These are phyloP conservation scores for Colletotrichum chrysophilum DNA, from an alignment of 2,329 filamentous ascomycete genomes.

Conservation along the genomic window DNA sequence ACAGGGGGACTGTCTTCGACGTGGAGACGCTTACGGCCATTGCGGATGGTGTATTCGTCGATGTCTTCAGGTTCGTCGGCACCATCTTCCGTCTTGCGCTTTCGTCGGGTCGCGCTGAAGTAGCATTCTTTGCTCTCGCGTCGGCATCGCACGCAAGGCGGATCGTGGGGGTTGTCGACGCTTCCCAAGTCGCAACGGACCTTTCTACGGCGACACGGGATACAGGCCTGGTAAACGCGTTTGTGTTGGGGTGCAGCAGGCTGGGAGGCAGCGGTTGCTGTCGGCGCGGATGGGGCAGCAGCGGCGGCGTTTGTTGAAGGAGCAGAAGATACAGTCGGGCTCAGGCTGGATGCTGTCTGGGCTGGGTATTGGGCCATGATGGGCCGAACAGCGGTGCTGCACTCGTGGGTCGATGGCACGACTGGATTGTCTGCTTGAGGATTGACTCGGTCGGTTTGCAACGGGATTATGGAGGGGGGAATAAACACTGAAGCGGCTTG, in stretches of 20 bases:
- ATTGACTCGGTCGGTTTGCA: constrained; percentile 34
- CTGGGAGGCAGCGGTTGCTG: neutral
- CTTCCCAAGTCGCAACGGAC: constrained; percentile 69
- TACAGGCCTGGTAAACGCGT: constrained; percentile 68
- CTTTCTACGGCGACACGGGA: constrained; percentile 66
- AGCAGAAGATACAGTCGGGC: constrained; percentile 19
- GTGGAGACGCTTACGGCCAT: constrained; percentile 72
- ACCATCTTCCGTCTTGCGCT: constrained; percentile 77
- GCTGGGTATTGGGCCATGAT: constrained; percentile 31
- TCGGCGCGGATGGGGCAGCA: constrained; percentile 5
- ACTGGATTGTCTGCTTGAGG: constrained; percentile 18
- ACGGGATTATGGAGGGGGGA: constrained; percentile 30
- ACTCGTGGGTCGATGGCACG: constrained; percentile 17
- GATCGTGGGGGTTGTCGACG: constrained; percentile 93
- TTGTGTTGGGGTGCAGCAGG: constrained; percentile 54
- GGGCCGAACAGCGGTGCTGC: constrained; percentile 17
- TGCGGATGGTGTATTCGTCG: constrained; percentile 74
- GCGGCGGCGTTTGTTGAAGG: constrained; percentile 10
- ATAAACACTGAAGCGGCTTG: neutral
- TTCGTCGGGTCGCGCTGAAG: constrained; percentile 93
- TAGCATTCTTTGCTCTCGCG: constrained; percentile 96
- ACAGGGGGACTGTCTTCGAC: constrained; percentile 49
- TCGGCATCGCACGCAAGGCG: constrained; percentile 91
- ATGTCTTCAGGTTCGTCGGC: constrained; percentile 46
- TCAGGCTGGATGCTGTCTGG: constrained; percentile 15